Evolutionary conservation across 2,329 filamentous ascomycete species (phyloP).

Genomic region (Aspergillus unguis): DNA sequence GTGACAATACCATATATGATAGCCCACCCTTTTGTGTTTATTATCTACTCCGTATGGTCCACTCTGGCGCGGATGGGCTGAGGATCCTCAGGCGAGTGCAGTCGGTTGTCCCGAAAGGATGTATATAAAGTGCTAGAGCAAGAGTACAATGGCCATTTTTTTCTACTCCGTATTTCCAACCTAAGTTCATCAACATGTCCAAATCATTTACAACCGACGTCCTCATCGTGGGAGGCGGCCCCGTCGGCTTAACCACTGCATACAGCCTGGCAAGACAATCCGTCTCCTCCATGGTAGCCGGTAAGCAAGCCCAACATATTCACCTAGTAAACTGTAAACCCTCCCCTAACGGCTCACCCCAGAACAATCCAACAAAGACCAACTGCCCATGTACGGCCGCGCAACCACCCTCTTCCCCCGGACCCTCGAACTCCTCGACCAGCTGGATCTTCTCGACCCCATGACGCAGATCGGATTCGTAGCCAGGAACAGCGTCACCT

Average conservation of each 20-base stretch:
- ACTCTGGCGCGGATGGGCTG: too few relatives aligned
- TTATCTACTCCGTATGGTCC: too few relatives aligned
- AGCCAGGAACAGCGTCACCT: conserved; percentile 27
- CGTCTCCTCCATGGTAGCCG: conserved; percentile 46
- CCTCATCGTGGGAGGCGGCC: conserved; percentile 46
- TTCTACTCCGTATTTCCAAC: neutral
- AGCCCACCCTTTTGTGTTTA: too few relatives aligned
- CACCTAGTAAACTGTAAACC: too few relatives aligned
- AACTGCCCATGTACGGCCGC: conserved; percentile 48
- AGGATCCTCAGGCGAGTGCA: too few relatives aligned
- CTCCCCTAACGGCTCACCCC: too few relatives aligned
- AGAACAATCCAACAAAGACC: conserved; percentile 40
- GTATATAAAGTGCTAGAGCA: neutral
- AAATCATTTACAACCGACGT: conserved; percentile 22
- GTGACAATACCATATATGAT: neutral
- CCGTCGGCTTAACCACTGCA: conserved; percentile 42
- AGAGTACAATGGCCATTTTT: neutral
- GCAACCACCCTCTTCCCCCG: conserved; percentile 45
- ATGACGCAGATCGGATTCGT: conserved; percentile 57
- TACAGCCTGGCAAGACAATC: conserved; percentile 46
- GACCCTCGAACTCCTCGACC: conserved; percentile 47
- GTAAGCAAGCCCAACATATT: neutral
- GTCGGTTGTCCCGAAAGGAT: neutral
- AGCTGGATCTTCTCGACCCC: conserved; percentile 43
- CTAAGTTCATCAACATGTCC: neutral